Conservation (phyloP, 2,329 filamentous ascomycete species). For the Apiospora malaysiana region DNA sequence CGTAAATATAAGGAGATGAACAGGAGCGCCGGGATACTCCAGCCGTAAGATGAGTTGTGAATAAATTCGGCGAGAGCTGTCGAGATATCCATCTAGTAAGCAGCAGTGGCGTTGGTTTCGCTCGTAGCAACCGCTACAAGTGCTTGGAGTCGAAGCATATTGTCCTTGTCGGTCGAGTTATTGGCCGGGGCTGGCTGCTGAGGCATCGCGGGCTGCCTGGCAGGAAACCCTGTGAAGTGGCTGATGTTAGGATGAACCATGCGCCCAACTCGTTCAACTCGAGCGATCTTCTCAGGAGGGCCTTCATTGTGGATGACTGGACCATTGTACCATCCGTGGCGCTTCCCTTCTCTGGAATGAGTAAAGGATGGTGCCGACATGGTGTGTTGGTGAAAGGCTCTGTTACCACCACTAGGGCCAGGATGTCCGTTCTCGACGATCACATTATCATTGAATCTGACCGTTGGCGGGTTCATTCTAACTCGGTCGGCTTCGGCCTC, state of each 20-base stretch:
- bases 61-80: neutral
- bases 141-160: constrained; percentile 64
- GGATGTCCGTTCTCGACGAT: constrained; percentile 34
- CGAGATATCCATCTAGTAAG: constrained; percentile 33
- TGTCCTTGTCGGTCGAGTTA: constrained; percentile 44
- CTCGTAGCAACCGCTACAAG: constrained; percentile 70
- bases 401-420: constrained; percentile 26
- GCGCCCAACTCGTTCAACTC: constrained; percentile 62
- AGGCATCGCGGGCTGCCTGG: constrained; percentile 39
- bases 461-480: constrained; percentile 52
- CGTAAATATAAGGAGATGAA: constrained; percentile 22
- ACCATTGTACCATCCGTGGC: constrained; percentile 75
- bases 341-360: constrained; percentile 65
- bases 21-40: constrained; percentile 28
- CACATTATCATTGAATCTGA: constrained; percentile 60
- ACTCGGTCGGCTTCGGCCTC: constrained; percentile 60
- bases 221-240: constrained; percentile 58
- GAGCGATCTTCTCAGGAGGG: constrained; percentile 47
- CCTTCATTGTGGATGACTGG: constrained; percentile 47
- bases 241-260: constrained; percentile 64
- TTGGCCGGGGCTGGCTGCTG: constrained; percentile 41
- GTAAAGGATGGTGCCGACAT: constrained; percentile 63
- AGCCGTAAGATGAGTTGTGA: neutral
- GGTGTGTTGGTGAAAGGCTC: constrained; percentile 59
- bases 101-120: constrained; percentile 50